Evolutionary conservation across 345 rosid genomes (phyloP), one percentile per base, ranked within the genome.

Genomic region (Linum tenue): DNA sequence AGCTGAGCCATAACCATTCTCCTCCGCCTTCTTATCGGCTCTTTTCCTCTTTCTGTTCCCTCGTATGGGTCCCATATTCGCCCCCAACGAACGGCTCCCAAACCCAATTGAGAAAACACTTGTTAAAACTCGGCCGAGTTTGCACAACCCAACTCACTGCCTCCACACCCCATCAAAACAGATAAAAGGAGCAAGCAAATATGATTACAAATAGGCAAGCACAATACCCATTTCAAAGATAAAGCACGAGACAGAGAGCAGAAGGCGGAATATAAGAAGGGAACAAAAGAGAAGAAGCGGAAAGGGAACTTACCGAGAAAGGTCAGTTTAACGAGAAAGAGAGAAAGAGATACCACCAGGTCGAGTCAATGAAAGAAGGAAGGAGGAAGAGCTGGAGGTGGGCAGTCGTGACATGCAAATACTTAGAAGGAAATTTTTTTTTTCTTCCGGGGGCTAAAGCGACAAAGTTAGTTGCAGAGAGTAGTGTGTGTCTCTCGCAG

Each of bases 41-140:
- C 38, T 57, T 37, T 57, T 57, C 60, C 60, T 57, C 60, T 37
- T 57, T 37, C 38, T 57, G 60, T 57, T 17, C 60, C 60, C 60
- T 57, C 60, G 16, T 17, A 57, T 37, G 38, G 60, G 60, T 17
- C 60, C 60, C 60, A 48, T 48, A 17, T 57, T 11, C 8, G n/a
- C 59, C 16, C 37, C 60, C 12, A 57, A 12, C 10, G 9, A 5
- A 51, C 10, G 14, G 56, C 10, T 16, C 56, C 56, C 10, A 16
- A 51, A 9, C 56, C 14, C 10, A 22, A 22, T 22, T 22, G 38
- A 10, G 37, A 7, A 57, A 57, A 8, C 60, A 57, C 60, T n/a
- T 22, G 31, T 22, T 22, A 3, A 57, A 37, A 57, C 60, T 8
- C 2, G 22, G 37, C 60, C 58, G 10, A 55, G 31, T 55, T 5